These are phyloP conservation scores for Dactylorhiza incarnata DNA, from an alignment of 106 monocot species.

Conservation along the genomic window DNA sequence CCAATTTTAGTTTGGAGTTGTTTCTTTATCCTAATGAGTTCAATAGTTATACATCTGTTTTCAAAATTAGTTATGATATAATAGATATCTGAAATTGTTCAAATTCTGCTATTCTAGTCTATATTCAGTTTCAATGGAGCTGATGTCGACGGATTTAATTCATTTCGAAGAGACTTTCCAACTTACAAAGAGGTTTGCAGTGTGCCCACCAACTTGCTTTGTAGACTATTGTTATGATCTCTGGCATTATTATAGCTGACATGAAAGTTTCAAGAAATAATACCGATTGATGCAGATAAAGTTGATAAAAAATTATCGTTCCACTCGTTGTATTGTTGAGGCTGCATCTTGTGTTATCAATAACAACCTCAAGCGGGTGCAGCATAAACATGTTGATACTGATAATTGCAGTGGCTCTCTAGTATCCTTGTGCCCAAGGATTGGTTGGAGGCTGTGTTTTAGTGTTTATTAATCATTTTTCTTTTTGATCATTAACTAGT, in stretches of 20 bases:
- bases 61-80: background rate
- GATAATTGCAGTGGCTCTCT: slow-evolving; percentile 65
- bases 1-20: background rate
- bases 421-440: slow-evolving; percentile 40
- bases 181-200: slow-evolving; percentile 57
- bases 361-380: slow-evolving; percentile 54
- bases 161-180: slow-evolving; percentile 82
- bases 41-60: background rate
- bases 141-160: slow-evolving; percentile 71
- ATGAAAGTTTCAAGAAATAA: background rate
- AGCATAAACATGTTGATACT: slow-evolving; percentile 55
- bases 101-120: slow-evolving; percentile 43
- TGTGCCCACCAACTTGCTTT: slow-evolving; percentile 3
- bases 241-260: background rate
- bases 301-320: slow-evolving; percentile 80
- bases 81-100: slow-evolving; percentile 1
- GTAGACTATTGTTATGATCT: background rate
- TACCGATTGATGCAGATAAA: slow-evolving; percentile 51
- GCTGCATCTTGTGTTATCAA: slow-evolving; percentile 79
- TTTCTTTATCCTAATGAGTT: background rate
- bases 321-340: slow-evolving; percentile 85
- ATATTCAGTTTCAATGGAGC: slow-evolving; percentile 98
- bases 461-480: background rate
- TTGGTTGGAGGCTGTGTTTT: background rate
- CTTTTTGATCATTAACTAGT: background rate